phyloP scores from a whole-genome alignment of 768 basidiomycete genomes.

The Xerocomellus intermedius region DNA sequence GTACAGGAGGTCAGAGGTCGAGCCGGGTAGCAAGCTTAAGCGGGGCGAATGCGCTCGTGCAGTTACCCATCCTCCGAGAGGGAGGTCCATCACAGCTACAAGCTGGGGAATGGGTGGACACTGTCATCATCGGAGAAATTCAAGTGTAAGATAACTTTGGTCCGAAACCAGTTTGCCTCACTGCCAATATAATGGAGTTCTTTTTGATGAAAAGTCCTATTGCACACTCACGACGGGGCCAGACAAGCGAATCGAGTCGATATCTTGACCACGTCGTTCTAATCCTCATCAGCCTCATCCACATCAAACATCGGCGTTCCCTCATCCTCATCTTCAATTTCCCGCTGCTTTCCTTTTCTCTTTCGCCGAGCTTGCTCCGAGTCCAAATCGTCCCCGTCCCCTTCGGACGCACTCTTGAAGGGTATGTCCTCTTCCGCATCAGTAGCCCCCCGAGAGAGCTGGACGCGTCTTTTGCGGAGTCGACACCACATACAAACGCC shows the following conservation, averaged over 20 bases:
- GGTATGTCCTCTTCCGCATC: slow-evolving; percentile 69
- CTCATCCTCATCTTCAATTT: slow-evolving; percentile 24
- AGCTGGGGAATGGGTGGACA: slow-evolving; percentile 54
- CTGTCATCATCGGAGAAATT: slow-evolving; percentile 71
- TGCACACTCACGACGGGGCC: no score
- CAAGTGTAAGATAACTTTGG: slow-evolving; percentile 24
- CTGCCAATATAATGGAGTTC: neutral
- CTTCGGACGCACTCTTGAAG: slow-evolving; percentile 41
- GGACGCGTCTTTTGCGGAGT: slow-evolving; percentile 28
- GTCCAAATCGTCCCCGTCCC: slow-evolving; percentile 44
- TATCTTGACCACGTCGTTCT: slow-evolving; percentile 18
- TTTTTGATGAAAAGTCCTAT: neutral
- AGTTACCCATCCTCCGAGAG: slow-evolving; percentile 51
- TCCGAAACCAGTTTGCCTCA: neutral
- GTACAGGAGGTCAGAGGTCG: slow-evolving; percentile 86
- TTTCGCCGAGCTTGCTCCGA: slow-evolving; percentile 35
- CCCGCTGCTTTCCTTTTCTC: slow-evolving; percentile 51
- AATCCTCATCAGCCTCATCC: slow-evolving; percentile 50
- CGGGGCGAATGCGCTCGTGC: slow-evolving; percentile 77
- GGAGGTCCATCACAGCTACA: slow-evolving; percentile 40
- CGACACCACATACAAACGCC: slow-evolving; percentile 83
- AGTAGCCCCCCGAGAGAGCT: slow-evolving; percentile 8
- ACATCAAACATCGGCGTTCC: slow-evolving; percentile 54
- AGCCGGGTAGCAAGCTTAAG: slow-evolving; percentile 77
- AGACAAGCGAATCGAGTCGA: neutral